Conservation (phyloP, 768 basidiomycete genomes). For the Suillus tomentosus region DNA sequence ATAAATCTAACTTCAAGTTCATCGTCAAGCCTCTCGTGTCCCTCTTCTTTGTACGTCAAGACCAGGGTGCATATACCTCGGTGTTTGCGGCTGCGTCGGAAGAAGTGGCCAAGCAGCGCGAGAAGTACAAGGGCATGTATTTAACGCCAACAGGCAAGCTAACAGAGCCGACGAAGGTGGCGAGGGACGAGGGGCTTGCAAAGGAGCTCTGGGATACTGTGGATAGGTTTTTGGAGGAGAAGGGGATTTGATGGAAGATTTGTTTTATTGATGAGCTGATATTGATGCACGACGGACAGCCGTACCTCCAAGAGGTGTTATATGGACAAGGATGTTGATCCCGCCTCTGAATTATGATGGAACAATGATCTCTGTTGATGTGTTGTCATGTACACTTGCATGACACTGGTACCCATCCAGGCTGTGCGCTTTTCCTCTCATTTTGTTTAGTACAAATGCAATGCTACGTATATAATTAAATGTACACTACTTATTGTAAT, state of each 20-base stretch:
- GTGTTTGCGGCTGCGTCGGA: slow-evolving; percentile 33
- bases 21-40: slow-evolving; percentile 23
- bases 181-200: slow-evolving; percentile 25
- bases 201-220: slow-evolving; percentile 34
- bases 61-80: slow-evolving; percentile 30
- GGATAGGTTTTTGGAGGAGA: slow-evolving; percentile 28
- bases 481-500: too few relatives aligned
- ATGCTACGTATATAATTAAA: too few relatives aligned
- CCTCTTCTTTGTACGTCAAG: slow-evolving; percentile 21
- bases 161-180: slow-evolving; percentile 14
- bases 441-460: background rate
- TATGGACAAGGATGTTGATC: too few relatives aligned
- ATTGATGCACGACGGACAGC: background rate
- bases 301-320: background rate
- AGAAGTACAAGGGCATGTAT: slow-evolving; percentile 32
- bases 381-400: background rate
- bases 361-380: background rate
- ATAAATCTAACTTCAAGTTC: slow-evolving; percentile 10
- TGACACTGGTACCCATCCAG: background rate
- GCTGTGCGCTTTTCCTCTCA: background rate
- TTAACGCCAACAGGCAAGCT: slow-evolving; percentile 28
- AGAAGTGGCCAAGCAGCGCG: slow-evolving; percentile 21
- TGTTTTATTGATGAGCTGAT: background rate
- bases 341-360: too few relatives aligned
- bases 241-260: slow-evolving; percentile 15